Evolutionary conservation across 495 filamentous ascomycete species (phyloP).

Genomic region (Penicillium tannophilum): DNA sequence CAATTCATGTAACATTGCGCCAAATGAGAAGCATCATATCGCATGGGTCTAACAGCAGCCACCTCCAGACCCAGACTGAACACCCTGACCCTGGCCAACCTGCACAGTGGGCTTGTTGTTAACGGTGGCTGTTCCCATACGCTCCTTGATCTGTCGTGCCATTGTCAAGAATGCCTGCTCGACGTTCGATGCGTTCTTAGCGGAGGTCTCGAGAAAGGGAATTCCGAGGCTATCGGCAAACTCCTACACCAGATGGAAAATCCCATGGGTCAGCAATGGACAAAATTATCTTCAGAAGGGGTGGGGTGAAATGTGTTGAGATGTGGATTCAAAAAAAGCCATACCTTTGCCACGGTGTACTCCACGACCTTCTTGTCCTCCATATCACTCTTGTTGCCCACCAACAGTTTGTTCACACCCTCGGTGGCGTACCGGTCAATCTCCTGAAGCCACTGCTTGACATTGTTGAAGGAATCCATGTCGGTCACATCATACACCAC

Average conservation of each 20-base stretch:
- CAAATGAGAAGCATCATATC: conserved; percentile 36
- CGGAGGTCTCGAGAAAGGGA: conserved; percentile 98
- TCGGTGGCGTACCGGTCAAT: conserved; percentile 99
- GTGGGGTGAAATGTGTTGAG: not conserved
- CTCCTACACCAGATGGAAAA: conserved; percentile 62
- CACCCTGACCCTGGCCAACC: conserved; percentile 90
- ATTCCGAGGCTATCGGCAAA: conserved; percentile 99
- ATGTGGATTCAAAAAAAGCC: conserved; percentile 18
- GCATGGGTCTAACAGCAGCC: conserved; percentile 82
- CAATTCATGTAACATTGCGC: conserved; percentile 34
- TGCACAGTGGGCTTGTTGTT: conserved; percentile 99
- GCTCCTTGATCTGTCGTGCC: conserved; percentile 99
- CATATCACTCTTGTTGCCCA: conserved; percentile 99
- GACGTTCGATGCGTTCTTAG: conserved; percentile 99
- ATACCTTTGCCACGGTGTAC: conserved; percentile 98
- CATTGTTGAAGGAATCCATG: conserved; percentile 99
- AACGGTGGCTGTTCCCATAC: conserved; percentile 95
- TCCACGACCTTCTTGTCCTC: conserved; percentile 99
- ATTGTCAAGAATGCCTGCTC: conserved; percentile 99
- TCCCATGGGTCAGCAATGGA: conserved; percentile 19
- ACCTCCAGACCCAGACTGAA: conserved; percentile 84
- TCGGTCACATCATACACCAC: conserved; percentile 99
- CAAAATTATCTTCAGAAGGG: not conserved
- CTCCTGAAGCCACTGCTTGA: conserved; percentile 99
- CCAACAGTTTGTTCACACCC: conserved; percentile 97